Conservation (phyloP, 352 stramenopile species). For the Globisporangium barbulae region DNA sequence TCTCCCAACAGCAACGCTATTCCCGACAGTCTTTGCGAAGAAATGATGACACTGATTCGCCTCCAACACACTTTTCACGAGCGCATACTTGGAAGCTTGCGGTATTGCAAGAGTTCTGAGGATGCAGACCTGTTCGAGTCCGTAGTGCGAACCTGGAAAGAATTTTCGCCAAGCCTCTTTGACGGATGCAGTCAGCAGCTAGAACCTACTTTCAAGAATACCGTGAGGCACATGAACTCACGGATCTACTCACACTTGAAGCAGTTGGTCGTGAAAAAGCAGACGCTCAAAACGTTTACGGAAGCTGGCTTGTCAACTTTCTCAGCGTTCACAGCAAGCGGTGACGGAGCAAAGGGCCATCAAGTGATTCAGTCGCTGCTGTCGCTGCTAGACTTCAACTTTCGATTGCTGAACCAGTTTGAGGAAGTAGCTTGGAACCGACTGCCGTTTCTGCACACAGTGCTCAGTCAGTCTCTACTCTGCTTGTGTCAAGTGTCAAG, state of each 20-base stretch:
- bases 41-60: slow-evolving; percentile 4
- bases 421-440: neutral
- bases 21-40: neutral
- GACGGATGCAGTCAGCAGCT: neutral
- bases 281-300: neutral
- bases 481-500: slow-evolving; percentile 4
- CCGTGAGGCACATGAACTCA: neutral
- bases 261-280: neutral
- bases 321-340: neutral
- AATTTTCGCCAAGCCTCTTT: neutral
- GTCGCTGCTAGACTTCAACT: slow-evolving; percentile 4
- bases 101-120: slow-evolving; percentile 1
- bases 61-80: slow-evolving; percentile 8
- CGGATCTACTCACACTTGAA: neutral
- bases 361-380: slow-evolving; percentile 1
- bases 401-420: neutral
- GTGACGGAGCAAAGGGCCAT: slow-evolving; percentile 4
- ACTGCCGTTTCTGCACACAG: neutral
- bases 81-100: slow-evolving; percentile 1
- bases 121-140: neutral
- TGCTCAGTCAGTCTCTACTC: slow-evolving; percentile 1
- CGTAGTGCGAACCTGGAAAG: neutral
- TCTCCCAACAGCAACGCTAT: neutral
- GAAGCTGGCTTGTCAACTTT: slow-evolving; percentile 1
- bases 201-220: neutral